A percentile compares a stretch with the other conserved stretches of the same genome.
These are phyloP conservation scores for Pseudonectria buxi DNA, from an alignment of 2,329 filamentous ascomycete genomes.

Conservation along the genomic window DNA sequence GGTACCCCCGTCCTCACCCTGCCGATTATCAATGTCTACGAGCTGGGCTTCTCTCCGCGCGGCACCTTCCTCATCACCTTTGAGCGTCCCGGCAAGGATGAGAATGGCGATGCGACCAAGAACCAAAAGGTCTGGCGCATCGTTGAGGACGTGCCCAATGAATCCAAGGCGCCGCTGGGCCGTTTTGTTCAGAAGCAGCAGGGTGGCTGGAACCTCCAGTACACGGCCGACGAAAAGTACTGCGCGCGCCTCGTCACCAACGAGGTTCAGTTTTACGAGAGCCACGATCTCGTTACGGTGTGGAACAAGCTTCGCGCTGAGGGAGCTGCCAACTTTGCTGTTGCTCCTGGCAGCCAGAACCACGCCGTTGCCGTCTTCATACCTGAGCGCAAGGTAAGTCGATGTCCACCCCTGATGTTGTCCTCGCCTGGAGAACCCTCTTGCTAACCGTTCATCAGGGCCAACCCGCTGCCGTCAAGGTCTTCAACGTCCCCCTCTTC, in stretches of 20 bases:
- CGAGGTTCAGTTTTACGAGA: constrained; percentile 95
- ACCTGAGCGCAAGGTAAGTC: constrained; percentile 81
- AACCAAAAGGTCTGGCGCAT: constrained; percentile 97
- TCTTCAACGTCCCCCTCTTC: constrained; percentile 90
- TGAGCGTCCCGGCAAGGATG: constrained; percentile 90
- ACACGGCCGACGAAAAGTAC: constrained; percentile 86
- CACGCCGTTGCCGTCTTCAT: constrained; percentile 92
- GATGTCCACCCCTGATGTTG: background rate
- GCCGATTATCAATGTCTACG: constrained; percentile 77
- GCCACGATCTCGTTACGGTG: constrained; percentile 73
- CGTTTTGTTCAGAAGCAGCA: constrained; percentile 94
- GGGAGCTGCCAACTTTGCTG: constrained; percentile 80
- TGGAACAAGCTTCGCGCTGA: constrained; percentile 96
- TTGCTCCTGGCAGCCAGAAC: constrained; percentile 76
- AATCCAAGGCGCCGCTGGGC: constrained; percentile 69
- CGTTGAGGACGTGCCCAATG: constrained; percentile 58
- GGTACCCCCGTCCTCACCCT: constrained; percentile 71
- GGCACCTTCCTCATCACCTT: constrained; percentile 94
- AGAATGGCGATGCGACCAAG: constrained; percentile 86
- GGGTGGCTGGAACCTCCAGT: constrained; percentile 95
- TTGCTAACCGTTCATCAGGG: constrained; percentile 48
- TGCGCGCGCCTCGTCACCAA: constrained; percentile 93
- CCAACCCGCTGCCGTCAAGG: constrained; percentile 86
- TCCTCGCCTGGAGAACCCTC: too few species aligned
- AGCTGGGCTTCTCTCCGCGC: constrained; percentile 86